Evolutionary conservation across 306 rosid genomes (phyloP).

Genomic region (Lithocarpus polystachyus): DNA sequence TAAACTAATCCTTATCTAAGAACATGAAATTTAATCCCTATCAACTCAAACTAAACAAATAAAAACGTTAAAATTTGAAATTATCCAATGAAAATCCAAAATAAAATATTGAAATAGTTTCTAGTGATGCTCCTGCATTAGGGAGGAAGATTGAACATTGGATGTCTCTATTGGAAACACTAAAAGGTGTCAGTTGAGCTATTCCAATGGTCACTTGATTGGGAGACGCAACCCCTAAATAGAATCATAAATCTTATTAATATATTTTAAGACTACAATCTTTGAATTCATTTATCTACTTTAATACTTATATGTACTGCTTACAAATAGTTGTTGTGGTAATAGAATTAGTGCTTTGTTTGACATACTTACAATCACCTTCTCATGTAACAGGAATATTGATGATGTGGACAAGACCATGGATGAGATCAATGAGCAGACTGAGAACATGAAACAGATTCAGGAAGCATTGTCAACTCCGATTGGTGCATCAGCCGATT

Average conservation of each 20-base stretch:
- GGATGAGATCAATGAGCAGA: slow-evolving; percentile 99
- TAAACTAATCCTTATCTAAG: too few species aligned
- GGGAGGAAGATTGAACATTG: too few species aligned
- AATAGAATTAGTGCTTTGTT: slow-evolving; percentile 1
- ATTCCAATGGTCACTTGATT: not conserved
- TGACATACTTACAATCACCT: slow-evolving; percentile 8
- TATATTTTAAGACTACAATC: not conserved
- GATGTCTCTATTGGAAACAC: too few species aligned
- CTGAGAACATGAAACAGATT: slow-evolving; percentile 96
- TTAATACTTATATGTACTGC: not conserved
- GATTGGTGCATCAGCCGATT: slow-evolving; percentile 83
- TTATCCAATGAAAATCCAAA: too few species aligned
- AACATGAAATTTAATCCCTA: too few species aligned
- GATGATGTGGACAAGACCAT: slow-evolving; percentile 96
- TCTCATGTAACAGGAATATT: slow-evolving; percentile 62
- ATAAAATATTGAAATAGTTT: too few species aligned
- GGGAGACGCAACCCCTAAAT: not conserved
- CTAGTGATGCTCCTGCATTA: too few species aligned
- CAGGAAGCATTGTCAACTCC: slow-evolving; percentile 96
- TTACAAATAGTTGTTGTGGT: not conserved
- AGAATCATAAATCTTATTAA: not conserved
- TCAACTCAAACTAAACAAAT: too few species aligned
- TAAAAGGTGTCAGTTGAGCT: too few species aligned
- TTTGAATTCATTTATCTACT: not conserved
- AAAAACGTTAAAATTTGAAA: too few species aligned